Base-by-base conservation (phyloP, 495 filamentous ascomycete genomes). In the Coniosporium apollinis region DNA sequence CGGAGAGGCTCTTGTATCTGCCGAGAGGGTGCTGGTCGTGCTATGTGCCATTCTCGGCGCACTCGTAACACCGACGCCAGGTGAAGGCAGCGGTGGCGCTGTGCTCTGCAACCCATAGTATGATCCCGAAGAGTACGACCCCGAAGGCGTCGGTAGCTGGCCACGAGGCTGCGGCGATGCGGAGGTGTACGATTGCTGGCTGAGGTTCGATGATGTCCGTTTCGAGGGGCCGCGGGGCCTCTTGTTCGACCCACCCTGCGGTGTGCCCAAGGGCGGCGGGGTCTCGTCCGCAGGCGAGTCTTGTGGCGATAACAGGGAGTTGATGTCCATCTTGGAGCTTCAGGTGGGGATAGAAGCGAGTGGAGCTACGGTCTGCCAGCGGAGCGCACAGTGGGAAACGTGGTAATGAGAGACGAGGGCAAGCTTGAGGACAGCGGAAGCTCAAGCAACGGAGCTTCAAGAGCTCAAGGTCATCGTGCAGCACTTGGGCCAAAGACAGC, bases 291-390 rank as follows among this genome's bases (percentile, higher is more conserved):
- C 57, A 46, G 74, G 65, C 36, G 71, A 65, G 36, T 79, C 72
- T 54, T 74, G 66, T 28, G 76, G 72, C 40, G 76, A 79, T 42
- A 82, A 67, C 30, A 82, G 66, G 19, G 70, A 75, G 57, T 65
- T 75, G 62, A 82, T 82, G 47, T 82, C 74, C 76, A 82, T 81
- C 10, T 8, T 42, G 36, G 28, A 28, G 7, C 5, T 9, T 35
- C 19, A 24, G 8, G 20, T 25, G 33, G 22, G 33, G 24, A 13
- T 8, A 26, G 13, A 26, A 26, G 24, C 24, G 8, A 26, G 24
- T 13, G 24, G 13, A 8, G 24, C 7, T 26, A n/a, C n/a, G n/a
- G n/a, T n/a, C n/a, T n/a, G n/a, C n/a, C 30, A 32, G 9, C 30
- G 17, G 30, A 32, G 30, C 17, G 30, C 30, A 17, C 17, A 32